Base-by-base conservation (phyloP, 2,329 filamentous ascomycete species). In the Mycocentrospora acerina region DNA sequence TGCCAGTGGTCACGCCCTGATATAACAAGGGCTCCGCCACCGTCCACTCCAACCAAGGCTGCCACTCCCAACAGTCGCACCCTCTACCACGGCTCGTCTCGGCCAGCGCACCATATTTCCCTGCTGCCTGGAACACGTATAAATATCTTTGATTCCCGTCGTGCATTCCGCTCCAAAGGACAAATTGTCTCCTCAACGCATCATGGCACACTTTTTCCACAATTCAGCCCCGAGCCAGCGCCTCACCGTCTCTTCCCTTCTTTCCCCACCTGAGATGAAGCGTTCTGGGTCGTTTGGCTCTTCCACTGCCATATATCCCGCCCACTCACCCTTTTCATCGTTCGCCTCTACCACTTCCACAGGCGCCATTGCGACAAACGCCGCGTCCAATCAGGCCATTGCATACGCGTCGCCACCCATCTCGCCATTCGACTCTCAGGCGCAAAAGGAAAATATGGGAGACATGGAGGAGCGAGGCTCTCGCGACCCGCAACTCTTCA, bases 261-360 rank as follows among this genome's bases (percentile, higher is more conserved):
- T 69, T 43, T 69, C 66, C 11, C 67, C 67, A 7, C 67, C 67
- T 13, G 67, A 70, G 52, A 62, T 66, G 58, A 67, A 67, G 53
- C 61, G 60, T 24, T 59, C 59, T 36, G 63, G 66, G 42, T 65
- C 62, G n/a, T 69, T 68, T 56, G 59, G 59, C 48, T 65, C 59
- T 5, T 56, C 64, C 49, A 56, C 48, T 41, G 46, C 43, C 14
- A 48, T 50, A 17, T 37, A 50, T 27, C 53, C 51, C 25, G 29
- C 50, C 10, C 50, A 47, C 30, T 57, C 57, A 12, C 47, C 54
- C 22, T 57, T 55, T 32, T 53, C 55, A 11, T 60, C 57, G 3
- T 60, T 60, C 53, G 52, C 55, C 41, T 58, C 60, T 24, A 42
- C 57, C 36, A 25, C 47, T 24, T 46, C 55, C 24, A 46, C 60